phyloP scores from a whole-genome alignment of 768 basidiomycete species.

The Mycena polygramma region DNA sequence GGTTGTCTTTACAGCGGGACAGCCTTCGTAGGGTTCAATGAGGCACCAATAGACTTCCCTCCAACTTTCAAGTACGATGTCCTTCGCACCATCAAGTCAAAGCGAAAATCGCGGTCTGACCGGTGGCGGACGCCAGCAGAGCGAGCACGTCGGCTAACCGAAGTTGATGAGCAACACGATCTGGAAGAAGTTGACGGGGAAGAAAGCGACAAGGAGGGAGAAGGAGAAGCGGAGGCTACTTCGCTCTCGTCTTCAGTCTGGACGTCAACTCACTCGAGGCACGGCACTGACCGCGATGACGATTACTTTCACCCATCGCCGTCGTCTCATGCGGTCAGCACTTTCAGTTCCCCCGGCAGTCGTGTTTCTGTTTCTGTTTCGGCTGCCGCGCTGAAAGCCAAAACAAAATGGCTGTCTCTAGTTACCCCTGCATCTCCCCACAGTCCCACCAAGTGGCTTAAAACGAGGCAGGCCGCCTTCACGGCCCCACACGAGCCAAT shows the following conservation, averaged over 20 bases:
- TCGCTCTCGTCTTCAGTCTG: conserved; percentile 69
- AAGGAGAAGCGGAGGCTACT: conserved; percentile 55
- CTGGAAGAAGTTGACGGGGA: conserved; percentile 51
- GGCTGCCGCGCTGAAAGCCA: conserved; percentile 65
- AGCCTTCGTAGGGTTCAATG: conserved; percentile 83
- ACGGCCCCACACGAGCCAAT: conserved; percentile 25
- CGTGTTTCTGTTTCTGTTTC: conserved; percentile 55
- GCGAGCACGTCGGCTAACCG: conserved; percentile 46
- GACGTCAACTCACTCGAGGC: conserved; percentile 60
- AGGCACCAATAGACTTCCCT: conserved; percentile 86
- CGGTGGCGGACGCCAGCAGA: conserved; percentile 53
- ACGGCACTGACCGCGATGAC: conserved; percentile 54
- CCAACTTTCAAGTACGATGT: conserved; percentile 97
- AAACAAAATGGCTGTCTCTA: conserved; percentile 66
- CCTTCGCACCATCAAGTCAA: conserved; percentile 67
- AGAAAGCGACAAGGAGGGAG: conserved; percentile 59
- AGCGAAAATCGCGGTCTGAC: conserved; percentile 55
- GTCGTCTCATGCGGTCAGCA: conserved; percentile 44
- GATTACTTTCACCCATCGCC: conserved; percentile 52
- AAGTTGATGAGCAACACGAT: conserved; percentile 56
- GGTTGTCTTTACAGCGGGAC: conserved; percentile 50
- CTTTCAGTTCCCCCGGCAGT: conserved; percentile 45
- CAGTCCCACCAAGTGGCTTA: conserved; percentile 48
- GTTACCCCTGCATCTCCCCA: conserved; percentile 53
- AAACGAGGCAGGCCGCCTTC: conserved; percentile 37